Base-by-base conservation (phyloP, 768 basidiomycete species). In the Leccinum ochraceum region DNA sequence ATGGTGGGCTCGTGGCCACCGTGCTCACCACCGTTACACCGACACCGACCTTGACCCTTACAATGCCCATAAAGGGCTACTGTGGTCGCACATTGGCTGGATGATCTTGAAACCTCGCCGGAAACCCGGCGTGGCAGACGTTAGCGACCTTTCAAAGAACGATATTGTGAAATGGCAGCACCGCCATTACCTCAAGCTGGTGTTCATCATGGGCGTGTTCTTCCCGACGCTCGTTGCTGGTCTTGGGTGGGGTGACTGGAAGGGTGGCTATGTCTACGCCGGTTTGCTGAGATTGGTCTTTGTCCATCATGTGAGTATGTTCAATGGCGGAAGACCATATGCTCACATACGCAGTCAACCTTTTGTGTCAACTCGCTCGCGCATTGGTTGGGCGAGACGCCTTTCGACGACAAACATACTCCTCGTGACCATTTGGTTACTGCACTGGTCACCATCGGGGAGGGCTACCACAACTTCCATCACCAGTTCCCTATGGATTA, bases 391-490 rank as follows among this genome's bases (percentile, higher is more conserved):
- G 95, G 95, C 53, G 94, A 94, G 61, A 79, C 89, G 8, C 92
- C 94, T 24, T 96, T 94, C 70, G 94, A 96, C 76, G 92, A 95
- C 84, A 95, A 95, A 79, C 92, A 95, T 75, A 90, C 92, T 9
- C 94, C 95, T 17, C 83, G 89, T 56, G 94, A 96, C 75, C 94
- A 95, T 75, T 72, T 94, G 61, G 72, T 95, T 71, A 95, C 94
- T 32, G 95, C 95, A 3, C 79, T 97, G 32, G 88, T 86, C 62
- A 97, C 95, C 39, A 88, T 95, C 69, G 95, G 95, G 57, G 95
- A 98, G 75, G 95, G 95, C 16, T 98, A 98, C 79, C 95, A 98
- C 81, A 98, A 98, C 77, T 96, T 96, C 85, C 95, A 98, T 78
- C 95, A 98, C 71, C 86, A 85, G 60, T 96, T 96, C 85, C 95